These are phyloP conservation scores for Globisporangium sylvaticum DNA, from an alignment of 352 stramenopile genomes.

Conservation along the genomic window DNA sequence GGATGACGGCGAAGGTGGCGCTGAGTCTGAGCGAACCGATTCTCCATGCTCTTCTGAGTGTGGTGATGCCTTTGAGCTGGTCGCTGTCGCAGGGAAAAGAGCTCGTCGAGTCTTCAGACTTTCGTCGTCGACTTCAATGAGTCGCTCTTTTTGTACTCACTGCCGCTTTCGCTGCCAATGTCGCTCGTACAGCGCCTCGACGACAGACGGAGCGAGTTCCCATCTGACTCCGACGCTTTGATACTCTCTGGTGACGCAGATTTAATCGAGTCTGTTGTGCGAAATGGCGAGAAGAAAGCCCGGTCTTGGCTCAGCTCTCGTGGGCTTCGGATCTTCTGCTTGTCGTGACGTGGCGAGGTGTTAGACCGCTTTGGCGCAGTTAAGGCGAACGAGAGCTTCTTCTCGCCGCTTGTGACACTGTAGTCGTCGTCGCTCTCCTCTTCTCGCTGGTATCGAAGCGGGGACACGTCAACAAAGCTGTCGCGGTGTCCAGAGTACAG, in stretches of 20 bases:
- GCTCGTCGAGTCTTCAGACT: neutral
- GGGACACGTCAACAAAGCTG: constrained; percentile 5
- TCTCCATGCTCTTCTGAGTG: neutral
- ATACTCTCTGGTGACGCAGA: neutral
- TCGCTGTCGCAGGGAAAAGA: neutral
- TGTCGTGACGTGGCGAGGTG: neutral
- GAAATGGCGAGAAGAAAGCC: constrained; percentile 10
- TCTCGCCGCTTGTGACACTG: neutral
- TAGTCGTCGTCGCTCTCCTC: neutral
- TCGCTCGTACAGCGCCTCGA: neutral
- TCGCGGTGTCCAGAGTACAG: neutral
- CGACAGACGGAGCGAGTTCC: neutral
- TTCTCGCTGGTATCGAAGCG: constrained; percentile 3
- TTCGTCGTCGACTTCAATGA: neutral
- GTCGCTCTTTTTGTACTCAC: neutral
- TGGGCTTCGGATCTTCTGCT: neutral
- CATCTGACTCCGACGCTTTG: neutral
- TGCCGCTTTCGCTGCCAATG: neutral
- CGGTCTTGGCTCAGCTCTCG: neutral
- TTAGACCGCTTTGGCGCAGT: neutral
- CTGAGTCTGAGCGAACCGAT: neutral
- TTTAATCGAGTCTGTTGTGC: neutral
- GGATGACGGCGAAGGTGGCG: neutral
- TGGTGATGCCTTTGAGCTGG: neutral
- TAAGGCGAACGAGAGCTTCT: neutral